Evolutionary conservation across 306 rosid genomes (phyloP).

Genomic region (Quercus suber): DNA sequence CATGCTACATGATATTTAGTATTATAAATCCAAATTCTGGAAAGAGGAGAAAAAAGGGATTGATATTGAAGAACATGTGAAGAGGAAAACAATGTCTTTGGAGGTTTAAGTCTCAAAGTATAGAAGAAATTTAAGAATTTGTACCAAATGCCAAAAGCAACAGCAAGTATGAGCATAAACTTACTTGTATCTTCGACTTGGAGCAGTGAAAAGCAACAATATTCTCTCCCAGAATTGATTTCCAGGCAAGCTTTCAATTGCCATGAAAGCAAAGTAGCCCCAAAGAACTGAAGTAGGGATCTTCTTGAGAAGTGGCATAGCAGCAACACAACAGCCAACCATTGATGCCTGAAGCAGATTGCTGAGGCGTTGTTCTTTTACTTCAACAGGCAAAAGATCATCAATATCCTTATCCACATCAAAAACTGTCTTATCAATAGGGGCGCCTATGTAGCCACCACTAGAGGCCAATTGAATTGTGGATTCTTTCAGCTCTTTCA

Average conservation of each 20-base stretch:
- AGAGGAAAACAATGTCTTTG: background rate
- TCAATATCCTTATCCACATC: constrained; percentile 87
- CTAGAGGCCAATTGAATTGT: constrained; percentile 71
- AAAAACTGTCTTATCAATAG: constrained; percentile 77
- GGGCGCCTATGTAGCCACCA: constrained; percentile 84
- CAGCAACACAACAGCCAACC: constrained; percentile 82
- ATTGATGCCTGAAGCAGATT: constrained; percentile 81
- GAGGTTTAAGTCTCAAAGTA: background rate
- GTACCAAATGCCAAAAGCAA: constrained; percentile 10
- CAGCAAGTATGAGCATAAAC: constrained; percentile 4
- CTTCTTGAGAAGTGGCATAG: constrained; percentile 91
- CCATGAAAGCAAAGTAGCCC: constrained; percentile 99
- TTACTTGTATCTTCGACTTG: constrained; percentile 93
- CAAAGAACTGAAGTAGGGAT: constrained; percentile 95
- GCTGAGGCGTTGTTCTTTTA: constrained; percentile 94
- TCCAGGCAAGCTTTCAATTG: constrained; percentile 97
- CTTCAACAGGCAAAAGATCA: constrained; percentile 90
- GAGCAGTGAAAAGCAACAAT: constrained; percentile 87
- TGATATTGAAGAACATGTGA: background rate
- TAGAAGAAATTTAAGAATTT: background rate
- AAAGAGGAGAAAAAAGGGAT: constrained; percentile 5
- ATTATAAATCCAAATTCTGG: background rate
- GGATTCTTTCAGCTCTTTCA: constrained; percentile 82
- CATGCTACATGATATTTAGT: too few species aligned
- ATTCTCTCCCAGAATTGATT: constrained; percentile 97